Evolutionary conservation across 768 basidiomycete species (phyloP), one percentile per base, ranked within the genome.

Genomic region (Cystofilobasidium ferigula): DNA sequence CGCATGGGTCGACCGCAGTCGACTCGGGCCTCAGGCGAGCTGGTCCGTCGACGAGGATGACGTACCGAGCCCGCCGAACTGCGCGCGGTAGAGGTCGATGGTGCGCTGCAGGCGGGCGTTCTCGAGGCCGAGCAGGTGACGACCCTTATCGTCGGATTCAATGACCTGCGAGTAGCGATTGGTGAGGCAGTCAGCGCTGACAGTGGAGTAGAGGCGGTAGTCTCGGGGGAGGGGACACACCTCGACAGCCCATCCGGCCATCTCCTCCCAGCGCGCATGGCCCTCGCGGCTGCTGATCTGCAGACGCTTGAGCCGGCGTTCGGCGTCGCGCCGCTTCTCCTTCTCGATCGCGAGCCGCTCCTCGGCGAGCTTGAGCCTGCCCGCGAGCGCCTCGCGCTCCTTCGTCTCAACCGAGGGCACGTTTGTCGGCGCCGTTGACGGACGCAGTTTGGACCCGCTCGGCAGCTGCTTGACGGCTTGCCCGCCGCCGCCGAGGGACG

Each of bases 261-360:
- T 54, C 28, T 54, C 51, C 51, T 54, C 51, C 51, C 51, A 54
- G 28, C 51, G 26, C 51, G 51, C 51, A 12, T n/a, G 8, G 51
- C 51, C 51, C 51, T 54, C 51, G 9, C 28, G 51, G 6, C 5
- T 54, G 28, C 51, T 54, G 13, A 32, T 28, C 51, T 54, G 51
- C 51, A 54, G 51, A 14, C 51, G 26, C 51, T 32, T 54, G 51
- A 54, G 30, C 14, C 20, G 10, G 28, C 30, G 26, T 13, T 54
- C 51, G 18, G 30, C 51, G 28, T 54, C 51, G 12, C 30, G 26
- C 16, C 51, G 10, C 28, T 32, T 18, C 51, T 32, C 30, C 13
- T 26, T 54, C 51, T 54, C 51, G 14, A 13, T 26, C 28, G 51
- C 30, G 14, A 54, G 51, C 28, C 30, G 51, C 30, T 54, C 51